Conservation (phyloP, 345 rosid genomes). For the Tarenaya hassleriana region DNA sequence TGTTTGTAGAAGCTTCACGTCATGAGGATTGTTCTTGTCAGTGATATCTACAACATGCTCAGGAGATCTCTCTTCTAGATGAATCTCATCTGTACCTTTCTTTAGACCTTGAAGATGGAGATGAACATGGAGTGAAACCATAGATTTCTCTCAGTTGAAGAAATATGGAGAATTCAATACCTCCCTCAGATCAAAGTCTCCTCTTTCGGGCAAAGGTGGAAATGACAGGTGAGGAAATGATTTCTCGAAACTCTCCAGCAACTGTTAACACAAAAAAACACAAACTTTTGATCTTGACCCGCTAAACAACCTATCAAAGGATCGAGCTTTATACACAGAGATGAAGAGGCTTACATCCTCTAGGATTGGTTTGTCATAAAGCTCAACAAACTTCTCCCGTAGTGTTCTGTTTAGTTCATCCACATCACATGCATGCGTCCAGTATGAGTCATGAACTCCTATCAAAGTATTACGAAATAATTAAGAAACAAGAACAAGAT, state of each 20-base stretch:
- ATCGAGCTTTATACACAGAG: slow-evolving; percentile 11
- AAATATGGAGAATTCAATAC: slow-evolving; percentile 86
- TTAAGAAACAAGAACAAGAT: slow-evolving; percentile 18
- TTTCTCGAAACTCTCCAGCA: slow-evolving; percentile 76
- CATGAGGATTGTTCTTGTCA: no score
- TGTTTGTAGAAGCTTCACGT: no score
- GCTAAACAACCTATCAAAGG: slow-evolving; percentile 41
- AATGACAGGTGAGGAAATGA: slow-evolving; percentile 64
- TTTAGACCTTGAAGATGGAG: slow-evolving; percentile 18
- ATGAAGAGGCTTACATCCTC: slow-evolving; percentile 60
- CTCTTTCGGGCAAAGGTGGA: slow-evolving; percentile 82
- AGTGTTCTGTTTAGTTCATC: slow-evolving; percentile 75
- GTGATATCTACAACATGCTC: no score
- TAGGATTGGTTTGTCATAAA: slow-evolving; percentile 73
- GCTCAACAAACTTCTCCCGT: slow-evolving; percentile 88
- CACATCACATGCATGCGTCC: slow-evolving; percentile 99
- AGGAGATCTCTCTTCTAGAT: slow-evolving; percentile 19
- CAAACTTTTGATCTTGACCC: slow-evolving; percentile 41
- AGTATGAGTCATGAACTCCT: slow-evolving; percentile 99
- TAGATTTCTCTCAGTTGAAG: slow-evolving; percentile 54
- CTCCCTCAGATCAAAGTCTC: slow-evolving; percentile 71
- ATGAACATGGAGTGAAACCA: slow-evolving; percentile 23
- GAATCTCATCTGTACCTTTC: slow-evolving; percentile 16
- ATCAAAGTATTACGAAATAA: slow-evolving; percentile 18
- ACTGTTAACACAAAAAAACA: slow-evolving; percentile 34